A percentile compares a stretch with the other conserved stretches of the same genome.
These are phyloP conservation scores for Sarcodon aspratus DNA, from an alignment of 768 basidiomycete genomes.

Conservation along the genomic window DNA sequence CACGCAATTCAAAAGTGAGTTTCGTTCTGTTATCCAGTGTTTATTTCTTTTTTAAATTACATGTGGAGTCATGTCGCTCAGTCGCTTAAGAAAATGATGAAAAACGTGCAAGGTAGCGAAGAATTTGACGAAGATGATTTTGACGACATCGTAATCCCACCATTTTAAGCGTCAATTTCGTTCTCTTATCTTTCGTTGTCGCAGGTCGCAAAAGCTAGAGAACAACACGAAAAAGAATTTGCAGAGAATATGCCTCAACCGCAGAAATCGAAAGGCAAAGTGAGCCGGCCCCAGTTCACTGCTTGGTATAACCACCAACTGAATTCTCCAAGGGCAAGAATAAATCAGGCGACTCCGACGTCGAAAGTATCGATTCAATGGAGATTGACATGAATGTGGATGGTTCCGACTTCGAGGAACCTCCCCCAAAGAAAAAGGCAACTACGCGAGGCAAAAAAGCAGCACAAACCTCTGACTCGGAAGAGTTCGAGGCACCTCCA, in stretches of 20 bases:
- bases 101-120: conserved; percentile 51
- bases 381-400: conserved; percentile 45
- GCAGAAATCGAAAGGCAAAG: too few relatives aligned
- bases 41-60: background rate
- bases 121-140: conserved; percentile 67
- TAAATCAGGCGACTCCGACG: conserved; percentile 42
- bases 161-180: background rate
- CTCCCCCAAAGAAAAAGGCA: conserved; percentile 34
- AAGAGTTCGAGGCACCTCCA: conserved; percentile 10
- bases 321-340: conserved; percentile 24
- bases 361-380: conserved; percentile 52
- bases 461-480: background rate
- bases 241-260: conserved; percentile 22
- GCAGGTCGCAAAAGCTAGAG: conserved; percentile 61
- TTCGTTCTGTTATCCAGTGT: background rate
- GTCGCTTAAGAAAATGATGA: conserved; percentile 51
- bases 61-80: conserved; percentile 49
- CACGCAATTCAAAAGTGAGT: conserved; percentile 84
- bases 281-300: background rate
- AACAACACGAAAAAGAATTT: conserved; percentile 56
- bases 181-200: background rate
- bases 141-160: conserved; percentile 51
- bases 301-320: background rate
- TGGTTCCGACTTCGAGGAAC: conserved; percentile 44
- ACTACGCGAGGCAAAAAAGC: conserved; percentile 30